Evolutionary conservation across 75 land plant species (phyloP).

Genomic region (Cunninghamia lanceolata): DNA sequence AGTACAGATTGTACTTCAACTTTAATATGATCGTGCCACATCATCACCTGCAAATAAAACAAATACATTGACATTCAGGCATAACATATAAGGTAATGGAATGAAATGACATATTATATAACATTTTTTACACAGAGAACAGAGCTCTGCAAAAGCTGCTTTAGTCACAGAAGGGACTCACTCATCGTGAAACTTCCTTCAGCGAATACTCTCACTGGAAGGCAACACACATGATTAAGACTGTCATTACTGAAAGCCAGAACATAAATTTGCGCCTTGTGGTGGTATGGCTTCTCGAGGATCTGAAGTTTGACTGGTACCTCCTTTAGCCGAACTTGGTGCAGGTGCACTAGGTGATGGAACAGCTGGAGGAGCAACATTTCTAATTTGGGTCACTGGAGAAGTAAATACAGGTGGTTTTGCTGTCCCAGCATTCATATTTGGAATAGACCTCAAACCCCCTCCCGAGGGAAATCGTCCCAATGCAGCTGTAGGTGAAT

Average conservation of each 20-base stretch:
- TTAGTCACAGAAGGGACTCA: neutral
- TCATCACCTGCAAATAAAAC: slow-evolving; percentile 6
- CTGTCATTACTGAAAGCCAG: neutral
- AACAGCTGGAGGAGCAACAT: neutral
- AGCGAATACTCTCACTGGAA: neutral
- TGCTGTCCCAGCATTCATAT: slow-evolving; percentile 1
- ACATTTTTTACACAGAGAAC: neutral
- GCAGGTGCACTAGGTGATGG: neutral
- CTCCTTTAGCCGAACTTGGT: neutral
- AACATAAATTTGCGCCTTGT: neutral
- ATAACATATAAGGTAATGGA: neutral
- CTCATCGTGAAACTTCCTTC: neutral
- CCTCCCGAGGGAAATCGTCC: neutral
- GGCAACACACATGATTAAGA: neutral
- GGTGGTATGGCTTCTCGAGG: neutral
- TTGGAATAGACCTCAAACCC: neutral
- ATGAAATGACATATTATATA: neutral
- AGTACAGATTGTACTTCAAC: neutral
- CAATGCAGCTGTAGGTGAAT: slow-evolving; percentile 4
- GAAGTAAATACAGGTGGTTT: neutral
- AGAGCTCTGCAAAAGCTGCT: neutral
- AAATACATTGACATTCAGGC: neutral
- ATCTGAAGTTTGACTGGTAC: neutral
- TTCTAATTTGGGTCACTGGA: slow-evolving; percentile 3
- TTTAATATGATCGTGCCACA: neutral